These are phyloP conservation scores for Pugionium dolabratum DNA, from an alignment of 345 rosid species.

Conservation along the genomic window DNA sequence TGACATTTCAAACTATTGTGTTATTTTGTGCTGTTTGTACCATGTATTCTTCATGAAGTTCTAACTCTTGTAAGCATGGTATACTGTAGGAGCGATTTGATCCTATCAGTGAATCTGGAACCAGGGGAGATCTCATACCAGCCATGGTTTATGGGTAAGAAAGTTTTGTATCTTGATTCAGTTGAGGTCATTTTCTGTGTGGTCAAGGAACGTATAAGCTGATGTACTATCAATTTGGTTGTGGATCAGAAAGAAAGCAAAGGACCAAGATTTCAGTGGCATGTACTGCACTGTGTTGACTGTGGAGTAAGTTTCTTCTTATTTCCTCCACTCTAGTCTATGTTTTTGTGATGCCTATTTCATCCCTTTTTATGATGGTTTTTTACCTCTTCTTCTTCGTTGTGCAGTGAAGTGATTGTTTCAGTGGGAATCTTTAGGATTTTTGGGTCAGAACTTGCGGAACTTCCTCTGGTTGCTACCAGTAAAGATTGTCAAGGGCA, in stretches of 20 bases:
- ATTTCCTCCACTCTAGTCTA: constrained; percentile 1
- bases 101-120: constrained; percentile 71
- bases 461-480: constrained; percentile 91
- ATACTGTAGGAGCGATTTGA: constrained; percentile 70
- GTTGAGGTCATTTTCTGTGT: background rate
- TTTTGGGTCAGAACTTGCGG: constrained; percentile 85
- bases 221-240: constrained; percentile 17
- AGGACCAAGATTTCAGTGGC: constrained; percentile 78
- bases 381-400: constrained; percentile 8
- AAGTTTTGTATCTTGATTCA: background rate
- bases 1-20: background rate
- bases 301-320: constrained; percentile 64
- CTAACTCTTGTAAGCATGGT: constrained; percentile 24
- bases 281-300: constrained; percentile 81
- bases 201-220: constrained; percentile 1
- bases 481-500: constrained; percentile 63
- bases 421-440: constrained; percentile 77
- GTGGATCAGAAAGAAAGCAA: constrained; percentile 52
- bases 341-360: background rate
- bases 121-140: constrained; percentile 75
- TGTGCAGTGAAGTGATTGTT: constrained; percentile 73
- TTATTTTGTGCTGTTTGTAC: constrained; percentile 1
- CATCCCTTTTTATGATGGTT: background rate
- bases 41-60: constrained; percentile 3
- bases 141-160: constrained; percentile 85